phyloP scores from a whole-genome alignment of 176 grass and related monocot genomes.

The Calamus simplicifolius region DNA sequence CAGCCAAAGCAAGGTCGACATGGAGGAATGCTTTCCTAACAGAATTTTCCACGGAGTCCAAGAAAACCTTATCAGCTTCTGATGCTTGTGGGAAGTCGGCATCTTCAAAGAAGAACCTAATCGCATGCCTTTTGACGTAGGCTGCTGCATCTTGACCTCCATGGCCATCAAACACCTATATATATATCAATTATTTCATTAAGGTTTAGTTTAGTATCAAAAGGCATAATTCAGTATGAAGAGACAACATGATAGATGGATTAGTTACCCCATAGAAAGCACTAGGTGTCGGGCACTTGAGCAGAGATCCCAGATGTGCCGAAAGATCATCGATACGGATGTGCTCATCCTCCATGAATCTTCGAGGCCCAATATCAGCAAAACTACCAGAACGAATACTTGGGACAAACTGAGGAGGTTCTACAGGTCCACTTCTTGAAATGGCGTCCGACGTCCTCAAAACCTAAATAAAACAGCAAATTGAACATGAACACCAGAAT shows the following conservation, averaged over 20 bases:
- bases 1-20: constrained; percentile 13
- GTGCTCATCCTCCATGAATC: constrained; percentile 19
- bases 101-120: constrained; percentile 13
- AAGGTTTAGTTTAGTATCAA: neutral
- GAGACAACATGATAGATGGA: neutral
- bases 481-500: no score
- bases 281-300: neutral
- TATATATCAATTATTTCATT: neutral
- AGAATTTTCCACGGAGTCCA: constrained; percentile 3
- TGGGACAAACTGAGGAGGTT: constrained; percentile 9
- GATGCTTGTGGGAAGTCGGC: constrained; percentile 8
- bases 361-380: constrained; percentile 10
- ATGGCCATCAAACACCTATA: constrained; percentile 11
- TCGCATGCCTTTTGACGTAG: constrained; percentile 12
- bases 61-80: constrained; percentile 4
- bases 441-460: neutral
- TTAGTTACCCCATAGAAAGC: constrained; percentile 12
- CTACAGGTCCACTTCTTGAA: neutral
- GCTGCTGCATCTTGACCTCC: constrained; percentile 13
- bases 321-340: constrained; percentile 12
- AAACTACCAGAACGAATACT: constrained; percentile 16
- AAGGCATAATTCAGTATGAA: neutral
- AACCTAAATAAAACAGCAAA: neutral
- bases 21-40: neutral
- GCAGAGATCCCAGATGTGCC: constrained; percentile 5